A percentile compares a stretch with the other conserved stretches of the same genome.
Conservation (phyloP, 768 basidiomycete species). For the Gelatoporia subvermispora region DNA sequence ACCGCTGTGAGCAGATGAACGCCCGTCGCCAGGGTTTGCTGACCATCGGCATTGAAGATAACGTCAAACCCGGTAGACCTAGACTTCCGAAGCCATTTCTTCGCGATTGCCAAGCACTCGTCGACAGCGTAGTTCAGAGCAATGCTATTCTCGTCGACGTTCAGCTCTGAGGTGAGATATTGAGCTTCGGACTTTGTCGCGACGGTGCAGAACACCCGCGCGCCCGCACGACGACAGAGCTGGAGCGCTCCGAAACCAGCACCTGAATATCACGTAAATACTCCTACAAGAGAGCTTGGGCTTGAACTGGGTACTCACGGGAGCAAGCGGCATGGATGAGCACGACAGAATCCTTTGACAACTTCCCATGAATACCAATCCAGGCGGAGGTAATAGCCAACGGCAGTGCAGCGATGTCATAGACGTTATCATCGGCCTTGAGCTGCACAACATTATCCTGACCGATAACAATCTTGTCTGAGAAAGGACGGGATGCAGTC, state of each 20-base stretch:
- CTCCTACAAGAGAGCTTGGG: neutral
- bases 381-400: constrained; percentile 13
- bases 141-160: constrained; percentile 1
- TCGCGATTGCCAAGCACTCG: neutral
- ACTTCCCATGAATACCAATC: constrained; percentile 20
- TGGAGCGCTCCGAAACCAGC: constrained; percentile 24
- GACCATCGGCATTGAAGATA: constrained; percentile 21
- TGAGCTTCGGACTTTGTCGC: constrained; percentile 10
- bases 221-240: constrained; percentile 17
- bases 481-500: neutral
- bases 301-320: constrained; percentile 7
- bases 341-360: constrained; percentile 19
- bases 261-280: constrained; percentile 7
- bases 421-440: constrained; percentile 9
- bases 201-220: constrained; percentile 21
- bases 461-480: neutral
- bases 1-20: constrained; percentile 19
- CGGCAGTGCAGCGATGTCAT: constrained; percentile 16
- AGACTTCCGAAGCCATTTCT: constrained; percentile 1
- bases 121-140: neutral
- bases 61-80: constrained; percentile 5
- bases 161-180: constrained; percentile 8
- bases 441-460: constrained; percentile 6
- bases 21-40: constrained; percentile 13
- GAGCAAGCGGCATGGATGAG: constrained; percentile 24